phyloP scores from a whole-genome alignment of 2,329 filamentous ascomycete genomes.

The Ophiostoma perfectum region DNA sequence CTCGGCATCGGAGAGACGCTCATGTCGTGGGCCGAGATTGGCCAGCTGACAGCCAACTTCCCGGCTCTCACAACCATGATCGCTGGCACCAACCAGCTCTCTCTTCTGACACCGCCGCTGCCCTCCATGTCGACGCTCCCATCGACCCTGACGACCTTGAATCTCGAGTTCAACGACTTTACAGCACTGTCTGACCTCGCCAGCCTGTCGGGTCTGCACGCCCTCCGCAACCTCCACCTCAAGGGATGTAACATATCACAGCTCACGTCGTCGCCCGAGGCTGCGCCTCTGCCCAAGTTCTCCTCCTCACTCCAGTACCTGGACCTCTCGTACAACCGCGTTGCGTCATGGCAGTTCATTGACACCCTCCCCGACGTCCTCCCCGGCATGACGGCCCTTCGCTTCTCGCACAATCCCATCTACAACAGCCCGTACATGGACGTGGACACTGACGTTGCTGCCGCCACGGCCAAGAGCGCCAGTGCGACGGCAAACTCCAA shows the following conservation, averaged over 20 bases:
- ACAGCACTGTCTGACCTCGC: constrained; percentile 52
- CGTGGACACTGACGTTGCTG: constrained; percentile 27
- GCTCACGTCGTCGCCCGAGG: neutral
- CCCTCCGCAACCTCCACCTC: constrained; percentile 59
- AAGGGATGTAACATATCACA: constrained; percentile 67
- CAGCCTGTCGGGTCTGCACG: constrained; percentile 46
- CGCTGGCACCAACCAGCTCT: constrained; percentile 54
- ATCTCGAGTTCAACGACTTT: constrained; percentile 69
- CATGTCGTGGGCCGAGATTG: constrained; percentile 60
- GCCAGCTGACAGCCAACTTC: constrained; percentile 50
- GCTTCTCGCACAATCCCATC: constrained; percentile 80
- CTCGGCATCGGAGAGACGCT: constrained; percentile 64
- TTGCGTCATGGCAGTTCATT: constrained; percentile 67
- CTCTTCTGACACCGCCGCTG: constrained; percentile 39
- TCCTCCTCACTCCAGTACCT: constrained; percentile 54
- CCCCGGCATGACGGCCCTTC: constrained; percentile 67
- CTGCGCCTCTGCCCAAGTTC: constrained; percentile 42
- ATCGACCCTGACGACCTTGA: constrained; percentile 54
- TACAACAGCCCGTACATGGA: constrained; percentile 51
- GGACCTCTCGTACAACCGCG: constrained; percentile 67
- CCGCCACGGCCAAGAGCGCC: neutral
- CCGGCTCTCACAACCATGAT: constrained; percentile 46
- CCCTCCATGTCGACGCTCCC: constrained; percentile 41
- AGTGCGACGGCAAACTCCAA: neutral
- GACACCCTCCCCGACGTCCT: constrained; percentile 62